These are phyloP conservation scores for Sugiyamaella chiloensis DNA, from an alignment of 805 yeast genomes.

Conservation along the genomic window DNA sequence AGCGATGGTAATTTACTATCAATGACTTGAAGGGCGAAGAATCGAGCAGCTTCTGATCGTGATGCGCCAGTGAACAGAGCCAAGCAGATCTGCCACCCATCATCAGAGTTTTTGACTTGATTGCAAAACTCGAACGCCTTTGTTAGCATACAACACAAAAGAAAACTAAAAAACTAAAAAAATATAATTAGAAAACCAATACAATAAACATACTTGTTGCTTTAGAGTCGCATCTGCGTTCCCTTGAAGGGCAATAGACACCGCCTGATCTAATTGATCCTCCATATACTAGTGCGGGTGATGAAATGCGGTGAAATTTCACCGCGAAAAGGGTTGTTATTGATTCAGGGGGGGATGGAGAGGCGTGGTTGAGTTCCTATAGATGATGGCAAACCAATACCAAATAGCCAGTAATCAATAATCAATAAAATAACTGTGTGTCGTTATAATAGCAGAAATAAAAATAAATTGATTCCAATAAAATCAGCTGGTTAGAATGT, in stretches of 20 bases:
- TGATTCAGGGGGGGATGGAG: slow-evolving; percentile 7
- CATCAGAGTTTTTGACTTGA: slow-evolving; percentile 41
- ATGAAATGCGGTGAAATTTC: not conserved
- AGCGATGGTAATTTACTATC: slow-evolving; percentile 52
- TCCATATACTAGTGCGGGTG: slow-evolving; percentile 28
- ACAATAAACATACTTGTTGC: slow-evolving; percentile 44
- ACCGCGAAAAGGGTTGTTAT: slow-evolving; percentile 5
- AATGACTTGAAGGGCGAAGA: slow-evolving; percentile 67
- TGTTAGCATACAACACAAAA: not conserved
- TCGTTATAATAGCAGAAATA: too few species aligned
- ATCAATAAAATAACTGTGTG: too few species aligned
- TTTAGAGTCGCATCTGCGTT: slow-evolving; percentile 59
- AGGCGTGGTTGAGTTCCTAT: too few species aligned
- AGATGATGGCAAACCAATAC: too few species aligned
- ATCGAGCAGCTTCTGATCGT: slow-evolving; percentile 56
- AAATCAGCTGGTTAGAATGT: too few species aligned
- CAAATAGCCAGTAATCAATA: too few species aligned
- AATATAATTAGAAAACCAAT: not conserved
- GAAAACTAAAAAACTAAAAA: not conserved
- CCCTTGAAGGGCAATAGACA: slow-evolving; percentile 74
- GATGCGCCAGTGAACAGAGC: slow-evolving; percentile 36
- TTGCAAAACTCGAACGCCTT: slow-evolving; percentile 45
- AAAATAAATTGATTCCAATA: too few species aligned
- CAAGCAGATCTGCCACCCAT: slow-evolving; percentile 49
- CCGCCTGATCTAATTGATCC: slow-evolving; percentile 82